Evolutionary conservation across 2,329 filamentous ascomycete species (phyloP).

Genomic region (Xylariaceae sp.): DNA sequence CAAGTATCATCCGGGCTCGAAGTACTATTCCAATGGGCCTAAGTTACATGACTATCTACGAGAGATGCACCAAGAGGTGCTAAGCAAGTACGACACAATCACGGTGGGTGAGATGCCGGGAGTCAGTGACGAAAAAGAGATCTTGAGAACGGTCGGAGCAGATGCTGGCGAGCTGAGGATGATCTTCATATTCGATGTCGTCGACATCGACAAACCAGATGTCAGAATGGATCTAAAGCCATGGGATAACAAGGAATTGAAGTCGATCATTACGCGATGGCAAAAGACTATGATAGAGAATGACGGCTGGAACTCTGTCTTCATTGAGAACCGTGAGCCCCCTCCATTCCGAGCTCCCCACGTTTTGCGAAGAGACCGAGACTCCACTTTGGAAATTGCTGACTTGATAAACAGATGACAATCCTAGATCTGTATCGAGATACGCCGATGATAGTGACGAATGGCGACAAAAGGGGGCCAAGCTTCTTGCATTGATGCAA

Average conservation of each 20-base stretch:
- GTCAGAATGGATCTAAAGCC: constrained; percentile 43
- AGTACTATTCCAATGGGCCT: constrained; percentile 64
- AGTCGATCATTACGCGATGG: constrained; percentile 33
- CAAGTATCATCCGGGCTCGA: constrained; percentile 46
- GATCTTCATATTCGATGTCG: constrained; percentile 65
- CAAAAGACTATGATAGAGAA: constrained; percentile 43
- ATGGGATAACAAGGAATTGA: constrained; percentile 36
- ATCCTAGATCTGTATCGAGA: constrained; percentile 53
- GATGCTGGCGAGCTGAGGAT: constrained; percentile 59
- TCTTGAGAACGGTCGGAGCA: constrained; percentile 56
- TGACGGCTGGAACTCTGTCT: constrained; percentile 59
- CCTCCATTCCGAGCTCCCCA: too few species aligned
- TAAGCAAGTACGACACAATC: constrained; percentile 60
- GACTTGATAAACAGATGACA: constrained; percentile 39
- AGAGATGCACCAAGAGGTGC: constrained; percentile 59
- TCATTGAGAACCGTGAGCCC: constrained; percentile 51
- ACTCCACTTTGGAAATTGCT: too few species aligned
- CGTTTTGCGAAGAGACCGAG: too few species aligned
- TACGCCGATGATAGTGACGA: constrained; percentile 47
- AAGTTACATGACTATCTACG: constrained; percentile 63
- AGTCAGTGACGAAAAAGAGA: constrained; percentile 53
- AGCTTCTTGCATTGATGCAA: constrained; percentile 55
- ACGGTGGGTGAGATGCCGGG: constrained; percentile 67
- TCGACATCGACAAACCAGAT: constrained; percentile 53
- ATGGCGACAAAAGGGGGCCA: constrained; percentile 45